phyloP scores from a whole-genome alignment of 345 rosid genomes.

The Hibiscus syriacus region DNA sequence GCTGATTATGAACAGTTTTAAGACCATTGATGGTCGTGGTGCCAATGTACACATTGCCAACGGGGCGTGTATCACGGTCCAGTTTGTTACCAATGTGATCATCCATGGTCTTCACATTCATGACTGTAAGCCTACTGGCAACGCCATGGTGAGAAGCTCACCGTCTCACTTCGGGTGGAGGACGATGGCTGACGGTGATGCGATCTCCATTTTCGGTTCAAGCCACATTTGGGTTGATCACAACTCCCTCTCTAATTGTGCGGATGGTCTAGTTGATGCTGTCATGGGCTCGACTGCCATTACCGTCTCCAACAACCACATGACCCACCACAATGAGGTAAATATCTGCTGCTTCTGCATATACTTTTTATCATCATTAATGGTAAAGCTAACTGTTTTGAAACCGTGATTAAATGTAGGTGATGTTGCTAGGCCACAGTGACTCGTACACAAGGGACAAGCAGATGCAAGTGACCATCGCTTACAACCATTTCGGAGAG shows the following conservation, averaged over 20 bases:
- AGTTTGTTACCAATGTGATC: conserved; percentile 73
- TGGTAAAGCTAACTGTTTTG: background rate
- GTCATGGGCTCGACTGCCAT: conserved; percentile 94
- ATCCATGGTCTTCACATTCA: conserved; percentile 89
- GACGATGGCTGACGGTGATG: conserved; percentile 92
- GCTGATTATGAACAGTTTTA: conserved; percentile 82
- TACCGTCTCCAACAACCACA: conserved; percentile 80
- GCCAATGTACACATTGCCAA: conserved; percentile 84
- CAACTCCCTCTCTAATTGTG: conserved; percentile 85
- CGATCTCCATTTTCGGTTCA: conserved; percentile 74
- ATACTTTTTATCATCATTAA: background rate
- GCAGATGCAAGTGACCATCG: conserved; percentile 90
- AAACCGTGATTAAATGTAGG: conserved; percentile 30
- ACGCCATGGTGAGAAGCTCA: conserved; percentile 86
- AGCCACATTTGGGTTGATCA: conserved; percentile 94
- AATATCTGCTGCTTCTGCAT: background rate
- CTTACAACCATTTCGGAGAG: conserved; percentile 90
- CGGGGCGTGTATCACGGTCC: conserved; percentile 83
- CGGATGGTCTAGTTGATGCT: conserved; percentile 97
- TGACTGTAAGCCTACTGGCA: conserved; percentile 90
- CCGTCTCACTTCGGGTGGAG: conserved; percentile 85
- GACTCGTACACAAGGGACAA: conserved; percentile 79
- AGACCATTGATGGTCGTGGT: conserved; percentile 92
- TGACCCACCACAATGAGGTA: conserved; percentile 94
- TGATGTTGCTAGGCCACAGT: conserved; percentile 86